Evolutionary conservation across 371 early-diverging fungal species (phyloP).

Genomic region (Choanephora cucurbitarum): DNA sequence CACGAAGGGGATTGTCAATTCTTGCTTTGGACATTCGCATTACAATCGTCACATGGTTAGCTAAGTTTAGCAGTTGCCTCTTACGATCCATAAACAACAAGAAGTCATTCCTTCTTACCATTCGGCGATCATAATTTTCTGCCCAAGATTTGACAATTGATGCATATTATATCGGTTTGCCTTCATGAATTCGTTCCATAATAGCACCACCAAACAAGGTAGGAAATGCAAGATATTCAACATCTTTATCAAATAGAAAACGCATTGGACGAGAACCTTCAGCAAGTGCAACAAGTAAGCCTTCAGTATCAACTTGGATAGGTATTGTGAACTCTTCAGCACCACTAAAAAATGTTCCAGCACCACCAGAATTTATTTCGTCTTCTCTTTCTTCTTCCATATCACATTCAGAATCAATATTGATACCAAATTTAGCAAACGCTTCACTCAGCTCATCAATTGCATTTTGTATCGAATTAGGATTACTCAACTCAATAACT

Average conservation of each 20-base stretch:
- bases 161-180: background rate
- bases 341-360: constrained; percentile 2
- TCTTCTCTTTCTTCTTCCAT: background rate
- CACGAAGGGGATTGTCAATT: background rate
- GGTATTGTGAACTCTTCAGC: too few species aligned
- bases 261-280: constrained; percentile 1
- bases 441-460: too few species aligned
- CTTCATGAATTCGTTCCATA: background rate
- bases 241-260: constrained; percentile 4
- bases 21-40: background rate
- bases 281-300: background rate
- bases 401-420: too few species aligned
- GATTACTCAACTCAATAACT: too few species aligned
- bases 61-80: background rate
- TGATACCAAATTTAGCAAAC: too few species aligned
- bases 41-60: background rate
- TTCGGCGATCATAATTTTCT: constrained; percentile 1
- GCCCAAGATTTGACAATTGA: background rate
- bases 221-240: background rate
- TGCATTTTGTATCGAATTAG: too few species aligned
- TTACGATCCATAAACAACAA: constrained; percentile 3
- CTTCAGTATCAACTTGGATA: background rate
- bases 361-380: background rate
- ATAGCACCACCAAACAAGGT: background rate
- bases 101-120: background rate